These are phyloP conservation scores for Aspergillus pseudoterreus DNA, from an alignment of 2,329 filamentous ascomycete genomes.

Conservation along the genomic window DNA sequence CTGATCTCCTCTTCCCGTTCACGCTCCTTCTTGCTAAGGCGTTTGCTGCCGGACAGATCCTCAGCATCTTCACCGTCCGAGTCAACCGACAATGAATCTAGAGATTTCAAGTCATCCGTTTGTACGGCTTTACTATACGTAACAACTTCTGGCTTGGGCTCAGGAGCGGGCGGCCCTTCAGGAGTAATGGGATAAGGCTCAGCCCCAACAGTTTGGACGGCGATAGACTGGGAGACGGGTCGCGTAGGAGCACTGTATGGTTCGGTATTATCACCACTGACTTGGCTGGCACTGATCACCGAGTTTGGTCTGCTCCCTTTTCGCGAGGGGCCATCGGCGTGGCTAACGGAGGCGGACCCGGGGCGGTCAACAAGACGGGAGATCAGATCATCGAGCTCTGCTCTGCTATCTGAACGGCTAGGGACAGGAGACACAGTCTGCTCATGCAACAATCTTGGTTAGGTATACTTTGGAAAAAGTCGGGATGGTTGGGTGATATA, in stretches of 20 bases:
- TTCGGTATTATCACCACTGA: slow-evolving; percentile 65
- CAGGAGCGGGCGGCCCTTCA: slow-evolving; percentile 61
- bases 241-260: slow-evolving; percentile 36
- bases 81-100: slow-evolving; percentile 54
- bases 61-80: slow-evolving; percentile 61
- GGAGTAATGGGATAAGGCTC: slow-evolving; percentile 72
- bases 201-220: slow-evolving; percentile 69
- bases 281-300: slow-evolving; percentile 74
- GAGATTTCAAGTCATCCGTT: slow-evolving; percentile 68
- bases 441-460: slow-evolving; percentile 10
- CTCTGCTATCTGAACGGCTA: slow-evolving; percentile 60
- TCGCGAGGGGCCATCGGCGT: slow-evolving; percentile 42
- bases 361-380: slow-evolving; percentile 76
- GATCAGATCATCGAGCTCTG: slow-evolving; percentile 80
- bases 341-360: slow-evolving; percentile 63
- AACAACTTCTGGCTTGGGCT: slow-evolving; percentile 67
- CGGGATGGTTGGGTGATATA: background rate
- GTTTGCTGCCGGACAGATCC: slow-evolving; percentile 59
- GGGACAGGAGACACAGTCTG: slow-evolving; percentile 69
- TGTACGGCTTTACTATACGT: slow-evolving; percentile 98
- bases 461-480: background rate
- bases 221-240: slow-evolving; percentile 43
- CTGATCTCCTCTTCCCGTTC: slow-evolving; percentile 87
- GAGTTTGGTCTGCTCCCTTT: slow-evolving; percentile 77
- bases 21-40: slow-evolving; percentile 71